These are phyloP conservation scores for Cyclocybe cylindracea DNA, from an alignment of 768 basidiomycete species.

Conservation along the genomic window DNA sequence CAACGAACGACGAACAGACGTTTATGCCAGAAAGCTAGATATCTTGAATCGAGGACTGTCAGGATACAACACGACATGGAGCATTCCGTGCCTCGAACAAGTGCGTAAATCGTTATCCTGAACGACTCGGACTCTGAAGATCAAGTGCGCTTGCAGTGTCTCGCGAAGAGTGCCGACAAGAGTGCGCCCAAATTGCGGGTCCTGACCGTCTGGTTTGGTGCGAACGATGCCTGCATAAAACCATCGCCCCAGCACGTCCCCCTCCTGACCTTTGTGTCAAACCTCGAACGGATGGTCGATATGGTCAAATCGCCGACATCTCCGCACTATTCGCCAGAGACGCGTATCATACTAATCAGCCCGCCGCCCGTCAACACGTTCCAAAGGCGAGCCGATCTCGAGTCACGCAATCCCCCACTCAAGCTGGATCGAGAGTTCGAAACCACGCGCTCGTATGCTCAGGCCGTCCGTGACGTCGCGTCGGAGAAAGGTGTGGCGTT, in stretches of 20 bases:
- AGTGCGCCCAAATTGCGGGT: conserved; percentile 62
- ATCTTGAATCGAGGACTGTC: conserved; percentile 83
- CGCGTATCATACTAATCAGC: conserved; percentile 78
- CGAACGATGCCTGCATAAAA: conserved; percentile 78
- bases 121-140: background rate
- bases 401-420: conserved; percentile 48
- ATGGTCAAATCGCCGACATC: conserved; percentile 66
- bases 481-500: conserved; percentile 54
- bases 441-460: conserved; percentile 66
- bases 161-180: conserved; percentile 54
- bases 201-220: conserved; percentile 89
- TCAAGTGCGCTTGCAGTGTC: conserved; percentile 39
- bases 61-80: conserved; percentile 91
- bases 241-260: conserved; percentile 79
- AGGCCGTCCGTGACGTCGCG: conserved; percentile 66
- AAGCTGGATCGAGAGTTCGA: conserved; percentile 63
- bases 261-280: conserved; percentile 58
- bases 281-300: conserved; percentile 62
- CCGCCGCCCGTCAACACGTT: conserved; percentile 80
- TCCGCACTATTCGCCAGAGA: conserved; percentile 65
- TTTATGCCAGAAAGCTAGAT: conserved; percentile 80
- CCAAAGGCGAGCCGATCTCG: conserved; percentile 54
- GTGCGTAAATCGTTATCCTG: conserved; percentile 30
- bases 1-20: conserved; percentile 43
- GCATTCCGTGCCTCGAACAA: conserved; percentile 75